A percentile compares a stretch with the other conserved stretches of the same genome.
Evolutionary conservation across 208 protist genomes (phyloP).

Genomic region (Tetramitus jugosus): DNA sequence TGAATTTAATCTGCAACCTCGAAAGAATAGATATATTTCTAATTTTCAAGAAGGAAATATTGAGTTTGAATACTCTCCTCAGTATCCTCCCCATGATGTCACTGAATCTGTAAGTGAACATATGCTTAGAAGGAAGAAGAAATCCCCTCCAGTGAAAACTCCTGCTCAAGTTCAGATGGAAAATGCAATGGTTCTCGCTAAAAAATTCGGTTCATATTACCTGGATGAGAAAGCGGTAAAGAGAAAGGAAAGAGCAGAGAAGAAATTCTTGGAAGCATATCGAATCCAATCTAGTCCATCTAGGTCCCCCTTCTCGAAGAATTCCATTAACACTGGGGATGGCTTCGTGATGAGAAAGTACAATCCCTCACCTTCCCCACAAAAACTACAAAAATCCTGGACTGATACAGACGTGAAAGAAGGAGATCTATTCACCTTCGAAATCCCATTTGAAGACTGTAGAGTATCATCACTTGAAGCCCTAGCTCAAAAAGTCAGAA

Average conservation of each 20-base stretch:
- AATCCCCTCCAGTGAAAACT: not conserved
- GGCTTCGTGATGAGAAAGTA: not conserved
- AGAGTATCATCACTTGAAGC: not conserved
- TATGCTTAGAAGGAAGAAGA: no score
- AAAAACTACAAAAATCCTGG: slow-evolving; percentile 2
- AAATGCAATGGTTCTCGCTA: not conserved
- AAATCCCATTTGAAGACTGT: not conserved
- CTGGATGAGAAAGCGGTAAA: not conserved
- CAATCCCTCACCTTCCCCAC: not conserved
- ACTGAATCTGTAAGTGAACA: no score
- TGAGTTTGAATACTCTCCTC: no score
- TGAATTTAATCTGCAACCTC: no score
- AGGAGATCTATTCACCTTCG: not conserved
- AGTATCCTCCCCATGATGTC: no score
- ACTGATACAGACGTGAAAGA: not conserved
- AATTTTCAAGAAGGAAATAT: not conserved
- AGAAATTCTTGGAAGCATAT: not conserved
- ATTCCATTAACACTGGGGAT: not conserved
- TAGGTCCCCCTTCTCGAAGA: not conserved
- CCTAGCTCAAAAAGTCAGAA: not conserved
- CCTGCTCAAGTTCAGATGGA: no score
- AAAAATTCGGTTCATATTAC: not conserved
- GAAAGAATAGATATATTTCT: not conserved
- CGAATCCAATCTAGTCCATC: not conserved
- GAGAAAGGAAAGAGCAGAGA: not conserved